These are phyloP conservation scores for Diatrype stigma DNA, from an alignment of 2,329 filamentous ascomycete species.

Conservation along the genomic window DNA sequence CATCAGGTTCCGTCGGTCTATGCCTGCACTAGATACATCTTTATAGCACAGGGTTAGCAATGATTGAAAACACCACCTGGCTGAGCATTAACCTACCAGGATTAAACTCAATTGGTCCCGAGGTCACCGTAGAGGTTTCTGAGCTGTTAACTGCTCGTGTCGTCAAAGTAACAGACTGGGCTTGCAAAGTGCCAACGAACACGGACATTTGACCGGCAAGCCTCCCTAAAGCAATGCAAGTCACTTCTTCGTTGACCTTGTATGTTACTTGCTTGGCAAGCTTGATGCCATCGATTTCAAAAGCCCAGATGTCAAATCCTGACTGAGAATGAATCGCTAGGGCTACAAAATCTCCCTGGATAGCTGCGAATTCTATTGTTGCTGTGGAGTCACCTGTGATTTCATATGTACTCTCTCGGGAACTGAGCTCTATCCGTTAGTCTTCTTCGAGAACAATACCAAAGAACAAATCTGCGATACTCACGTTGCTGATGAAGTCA, in stretches of 20 bases:
- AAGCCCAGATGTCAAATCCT: constrained; percentile 34
- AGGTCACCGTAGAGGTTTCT: neutral
- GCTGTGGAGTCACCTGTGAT: constrained; percentile 23
- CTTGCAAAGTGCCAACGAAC: constrained; percentile 19
- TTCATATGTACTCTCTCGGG: constrained; percentile 28
- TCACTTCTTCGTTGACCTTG: constrained; percentile 43
- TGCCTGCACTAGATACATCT: neutral
- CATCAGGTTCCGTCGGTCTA: neutral
- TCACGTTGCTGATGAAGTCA: constrained; percentile 34
- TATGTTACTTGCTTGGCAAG: constrained; percentile 28
- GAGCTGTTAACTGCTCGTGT: constrained; percentile 10
- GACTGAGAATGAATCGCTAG: constrained; percentile 37
- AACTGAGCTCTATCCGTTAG: constrained; percentile 19
- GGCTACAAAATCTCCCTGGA: constrained; percentile 34
- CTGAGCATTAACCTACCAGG: neutral
- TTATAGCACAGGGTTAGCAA: neutral
- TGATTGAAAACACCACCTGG: neutral
- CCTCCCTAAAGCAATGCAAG: constrained; percentile 34
- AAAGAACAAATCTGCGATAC: constrained; percentile 5
- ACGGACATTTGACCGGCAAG: constrained; percentile 12
- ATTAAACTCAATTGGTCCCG: neutral
- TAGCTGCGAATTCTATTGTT: constrained; percentile 39
- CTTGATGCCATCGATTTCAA: constrained; percentile 31
- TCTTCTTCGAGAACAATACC: constrained; percentile 5
- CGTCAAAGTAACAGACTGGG: constrained; percentile 12